phyloP scores from a whole-genome alignment of 768 basidiomycete genomes.

The Boletus pseudopeckii region DNA sequence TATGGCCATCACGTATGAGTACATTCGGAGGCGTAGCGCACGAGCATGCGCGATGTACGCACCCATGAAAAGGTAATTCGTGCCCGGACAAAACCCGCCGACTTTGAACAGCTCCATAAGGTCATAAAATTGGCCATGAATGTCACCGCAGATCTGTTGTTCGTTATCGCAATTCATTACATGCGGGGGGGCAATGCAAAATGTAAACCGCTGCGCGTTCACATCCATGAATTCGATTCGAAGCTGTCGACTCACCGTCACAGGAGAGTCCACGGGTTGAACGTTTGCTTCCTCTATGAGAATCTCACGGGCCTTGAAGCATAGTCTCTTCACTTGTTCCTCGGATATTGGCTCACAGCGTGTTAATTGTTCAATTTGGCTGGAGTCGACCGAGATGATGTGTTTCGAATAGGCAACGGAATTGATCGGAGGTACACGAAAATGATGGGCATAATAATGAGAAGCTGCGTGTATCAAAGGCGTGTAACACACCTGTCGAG shows the following conservation, averaged over 20 bases:
- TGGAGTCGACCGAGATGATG: slow-evolving; percentile 33
- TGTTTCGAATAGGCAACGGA: slow-evolving; percentile 10
- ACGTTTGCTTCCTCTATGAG: slow-evolving; percentile 98
- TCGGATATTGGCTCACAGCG: slow-evolving; percentile 96
- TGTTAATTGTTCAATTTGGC: slow-evolving; percentile 92
- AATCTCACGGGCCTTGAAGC: slow-evolving; percentile 94
- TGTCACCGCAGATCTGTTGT: slow-evolving; percentile 84
- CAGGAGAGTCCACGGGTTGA: slow-evolving; percentile 91
- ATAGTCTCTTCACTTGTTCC: slow-evolving; percentile 91
- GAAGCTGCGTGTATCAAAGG: slow-evolving; percentile 27
- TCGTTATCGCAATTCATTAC: slow-evolving; percentile 2
- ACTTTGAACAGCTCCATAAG: slow-evolving; percentile 94
- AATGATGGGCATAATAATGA: slow-evolving; percentile 24
- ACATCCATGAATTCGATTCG: not conserved
- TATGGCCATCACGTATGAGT: slow-evolving; percentile 32
- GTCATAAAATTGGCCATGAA: slow-evolving; percentile 97
- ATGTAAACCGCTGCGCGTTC: not conserved
- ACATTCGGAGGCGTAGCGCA: slow-evolving; percentile 2
- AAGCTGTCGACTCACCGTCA: slow-evolving; percentile 64
- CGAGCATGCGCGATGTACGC: slow-evolving; percentile 23
- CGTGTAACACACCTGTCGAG: slow-evolving; percentile 50
- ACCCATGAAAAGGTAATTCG: slow-evolving; percentile 98
- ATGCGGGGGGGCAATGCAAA: not conserved
- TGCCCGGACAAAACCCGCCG: slow-evolving; percentile 88
- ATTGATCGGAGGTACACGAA: slow-evolving; percentile 26